Evolutionary conservation across 2,329 filamentous ascomycete genomes (phyloP), one percentile per base, ranked within the genome.

Genomic region (Chaetomium sp.): DNA sequence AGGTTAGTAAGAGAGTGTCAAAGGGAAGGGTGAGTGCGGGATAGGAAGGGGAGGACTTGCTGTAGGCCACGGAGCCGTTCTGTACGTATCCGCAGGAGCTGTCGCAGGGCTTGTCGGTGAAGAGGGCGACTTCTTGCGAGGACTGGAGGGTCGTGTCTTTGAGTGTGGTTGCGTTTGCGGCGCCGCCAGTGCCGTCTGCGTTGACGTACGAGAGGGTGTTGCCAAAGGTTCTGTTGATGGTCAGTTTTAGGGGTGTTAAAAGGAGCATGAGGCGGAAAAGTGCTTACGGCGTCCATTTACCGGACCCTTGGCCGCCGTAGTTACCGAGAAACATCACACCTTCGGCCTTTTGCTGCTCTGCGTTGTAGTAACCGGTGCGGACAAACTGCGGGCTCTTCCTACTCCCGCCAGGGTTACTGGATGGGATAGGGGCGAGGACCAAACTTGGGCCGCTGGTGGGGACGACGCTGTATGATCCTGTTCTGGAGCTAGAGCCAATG

Each of bases 321-420:
- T 83, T 82, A 38, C 76, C 81, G 47, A 83, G 74, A 72, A 84
- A 84, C 62, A 80, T 76, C 33, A 83, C 70, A 49, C 82, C 82
- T 23, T 82, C 76, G 6, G 76, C 74, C 12, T 70, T 67, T 60
- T 77, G 75, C 49, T 74, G 65, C 35, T 76, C 73, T 23, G 81
- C 78, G 67, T 76, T 77, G 72, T 83, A 84, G 74, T 82, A 82
- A 16, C 76, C 77, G 35, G 77, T 70, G 25, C 81, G 80, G 56
- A 75, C 72, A 72, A 78, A 83, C 67, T 77, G 16, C 19, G 23
- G 9, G 75, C 45, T 75, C 73, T 2, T 19, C 7, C 58, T 60
- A 16, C 8, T 23, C 51, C 63, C 58, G 21, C 25, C 42, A 59
- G 69, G 57, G 45, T 35, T 62, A 19, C 57, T 45, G 47, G 65